Conservation (phyloP, 768 basidiomycete species). For the Dendrothele bispora region DNA sequence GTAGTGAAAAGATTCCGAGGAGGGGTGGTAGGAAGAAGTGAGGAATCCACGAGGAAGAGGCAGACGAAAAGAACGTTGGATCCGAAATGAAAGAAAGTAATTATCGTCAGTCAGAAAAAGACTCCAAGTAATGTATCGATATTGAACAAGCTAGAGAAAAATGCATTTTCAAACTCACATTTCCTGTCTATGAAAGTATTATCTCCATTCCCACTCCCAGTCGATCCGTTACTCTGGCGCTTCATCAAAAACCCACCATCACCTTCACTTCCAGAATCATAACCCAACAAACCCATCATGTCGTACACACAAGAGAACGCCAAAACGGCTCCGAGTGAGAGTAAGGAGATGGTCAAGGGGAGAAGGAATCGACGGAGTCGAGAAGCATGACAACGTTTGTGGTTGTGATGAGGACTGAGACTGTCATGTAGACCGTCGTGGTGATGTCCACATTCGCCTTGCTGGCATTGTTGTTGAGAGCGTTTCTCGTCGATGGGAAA, state of each 20-base stretch:
- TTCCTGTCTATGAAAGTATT: slow-evolving; percentile 4
- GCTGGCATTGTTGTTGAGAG: not conserved
- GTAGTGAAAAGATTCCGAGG: no score
- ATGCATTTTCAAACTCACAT: not conserved
- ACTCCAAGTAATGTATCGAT: no score
- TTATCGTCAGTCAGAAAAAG: no score
- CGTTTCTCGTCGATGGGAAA: not conserved
- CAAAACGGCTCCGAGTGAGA: slow-evolving; percentile 1
- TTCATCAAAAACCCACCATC: not conserved
- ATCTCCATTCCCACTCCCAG: not conserved
- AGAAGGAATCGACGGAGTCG: slow-evolving; percentile 2
- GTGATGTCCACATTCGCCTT: not conserved
- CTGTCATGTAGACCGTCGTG: not conserved
- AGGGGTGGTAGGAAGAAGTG: no score
- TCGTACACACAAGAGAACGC: slow-evolving; percentile 1
- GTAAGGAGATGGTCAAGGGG: not conserved
- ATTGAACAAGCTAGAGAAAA: no score
- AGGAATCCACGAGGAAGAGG: not conserved
- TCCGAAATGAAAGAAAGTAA: not conserved
- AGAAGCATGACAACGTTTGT: slow-evolving; percentile 4
- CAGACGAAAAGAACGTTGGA: not conserved
- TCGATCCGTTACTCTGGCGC: not conserved
- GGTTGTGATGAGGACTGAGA: not conserved
- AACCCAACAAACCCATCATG: not conserved
- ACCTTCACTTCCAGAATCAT: not conserved